Evolutionary conservation across 495 filamentous ascomycete genomes (phyloP), one percentile per base, ranked within the genome.

Genomic region (Lepraria neglecta): DNA sequence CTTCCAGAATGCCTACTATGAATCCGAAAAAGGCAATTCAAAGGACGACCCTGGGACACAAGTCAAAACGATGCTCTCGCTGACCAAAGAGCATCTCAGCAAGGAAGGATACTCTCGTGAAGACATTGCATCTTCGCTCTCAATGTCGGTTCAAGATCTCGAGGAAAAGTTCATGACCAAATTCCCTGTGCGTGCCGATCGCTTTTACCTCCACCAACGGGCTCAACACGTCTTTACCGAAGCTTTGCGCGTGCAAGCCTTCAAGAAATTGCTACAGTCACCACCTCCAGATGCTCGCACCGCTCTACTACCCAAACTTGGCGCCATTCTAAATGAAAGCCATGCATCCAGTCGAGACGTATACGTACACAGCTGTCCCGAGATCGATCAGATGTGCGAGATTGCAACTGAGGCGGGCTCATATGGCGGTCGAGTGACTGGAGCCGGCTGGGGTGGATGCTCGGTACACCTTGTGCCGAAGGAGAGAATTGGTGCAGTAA

Each of bases 401-500:
- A 85, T 97, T 65, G 92, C 94, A 1, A 79, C 84, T 14, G 75
- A 75, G 47, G 88, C 87, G 4, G 94, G 95, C 24, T 82, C 86
- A 45, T 92, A 88, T 73, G 95, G 94, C 24, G 89, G 87, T 65
- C 81, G 94, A 10, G 74, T 97, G 68, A 98, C 94, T 2, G 94
- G 94, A 54, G 94, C 94, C 17, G 94, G 94, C 31, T 98, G 94
- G 94, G 94, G 94, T 63, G 94, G 94, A 14, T 97, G 95, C 73
- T 91, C 82, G 48, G 92, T 98, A 54, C 95, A 98, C 73, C 80
- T 98, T 60, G 85, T 97, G 52, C 87, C 92, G 3, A 87, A 85
- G 65, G 83, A 90, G 60, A 92, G 88, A 74, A 88, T 96, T 1
- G 85, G 90, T n/a, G 84, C 75, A 43, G 87, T 98, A 28, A 89